Evolutionary conservation across 129 eudicot genomes (phyloP), one percentile per base, ranked within the genome.

Genomic region (Helichrysum umbraculigerum): DNA sequence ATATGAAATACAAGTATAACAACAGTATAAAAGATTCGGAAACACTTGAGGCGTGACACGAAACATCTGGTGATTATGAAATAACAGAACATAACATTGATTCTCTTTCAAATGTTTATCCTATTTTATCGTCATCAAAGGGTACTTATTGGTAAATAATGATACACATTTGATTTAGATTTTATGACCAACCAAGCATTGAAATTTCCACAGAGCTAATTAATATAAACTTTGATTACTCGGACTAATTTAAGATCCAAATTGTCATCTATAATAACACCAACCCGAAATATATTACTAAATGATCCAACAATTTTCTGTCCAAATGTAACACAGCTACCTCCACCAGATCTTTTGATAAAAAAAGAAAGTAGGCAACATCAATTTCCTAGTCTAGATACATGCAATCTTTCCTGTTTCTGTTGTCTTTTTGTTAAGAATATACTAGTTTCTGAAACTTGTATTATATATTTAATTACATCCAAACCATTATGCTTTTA

Each of bases 351-450:
- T 25, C 59, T 2, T 60, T 20, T 60, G 6, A 22, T 60, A 60
- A 60, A 66, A 66, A 66, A 39, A 19, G 32, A 67, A 59, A 22
- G 69, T 35, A 59, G 77, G 58, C 28, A 73, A 73, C 37, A 35
- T 59, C 15, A 73, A 37, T 25, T 73, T 73, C 25, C 39, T 22
- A 20, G 78, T 22, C 69, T 21, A 73, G 69, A 73, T 73, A 8
- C 58, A 73, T 21, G 35, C 33, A 59, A 39, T 73, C 58, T 73
- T 39, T 41, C 29, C 65, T 50, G 74, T 70, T 47, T 69, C 33
- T 76, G 32, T 68, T 57, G 81, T 69, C 70, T 58, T 68, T 68
- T 56, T 77, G 81, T 25, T 22, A 25, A 67, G 80, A 66, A 76
- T 68, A 76, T 77, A 50, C 32, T 12, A 66, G 60, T 68, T 34